Conservation (phyloP, 23 red algal genomes). For the Gracilaria caudata region DNA sequence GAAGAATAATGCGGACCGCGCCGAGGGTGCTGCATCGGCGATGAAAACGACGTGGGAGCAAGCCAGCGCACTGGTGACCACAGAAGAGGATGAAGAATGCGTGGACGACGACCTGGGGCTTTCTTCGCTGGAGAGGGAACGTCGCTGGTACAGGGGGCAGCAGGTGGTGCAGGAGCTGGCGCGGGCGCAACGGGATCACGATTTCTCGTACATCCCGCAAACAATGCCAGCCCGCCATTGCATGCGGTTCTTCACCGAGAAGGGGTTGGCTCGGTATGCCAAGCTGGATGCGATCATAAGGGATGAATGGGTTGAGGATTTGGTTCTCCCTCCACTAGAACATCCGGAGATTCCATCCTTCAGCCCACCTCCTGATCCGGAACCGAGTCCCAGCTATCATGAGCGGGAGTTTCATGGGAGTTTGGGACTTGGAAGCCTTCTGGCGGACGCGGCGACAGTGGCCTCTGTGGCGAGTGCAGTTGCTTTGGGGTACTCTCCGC, state of each 20-base stretch:
- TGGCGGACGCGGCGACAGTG: background rate
- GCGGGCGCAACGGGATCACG: background rate
- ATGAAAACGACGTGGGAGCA: background rate
- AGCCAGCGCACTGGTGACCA: background rate
- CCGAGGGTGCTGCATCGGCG: background rate
- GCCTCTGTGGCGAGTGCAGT: background rate
- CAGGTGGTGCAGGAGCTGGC: constrained; percentile 7
- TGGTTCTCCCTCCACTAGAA: constrained; percentile 12
- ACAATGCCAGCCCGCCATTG: background rate
- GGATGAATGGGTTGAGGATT: constrained; percentile 2
- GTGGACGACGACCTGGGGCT: background rate
- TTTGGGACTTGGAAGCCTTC: background rate
- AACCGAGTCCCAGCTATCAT: background rate
- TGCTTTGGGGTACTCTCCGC: background rate
- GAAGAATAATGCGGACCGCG: background rate
- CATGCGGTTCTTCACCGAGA: constrained; percentile 16
- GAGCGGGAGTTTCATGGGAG: background rate
- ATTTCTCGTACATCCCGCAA: background rate
- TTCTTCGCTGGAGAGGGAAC: background rate
- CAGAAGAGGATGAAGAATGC: background rate
- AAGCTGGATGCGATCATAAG: constrained; percentile 8
- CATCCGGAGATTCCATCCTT: constrained; percentile 13
- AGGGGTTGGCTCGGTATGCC: constrained; percentile 1
- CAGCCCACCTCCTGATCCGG: background rate
- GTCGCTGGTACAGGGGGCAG: background rate